Evolutionary conservation across 345 rosid genomes (phyloP).

Genomic region (Fremontodendron californicum): DNA sequence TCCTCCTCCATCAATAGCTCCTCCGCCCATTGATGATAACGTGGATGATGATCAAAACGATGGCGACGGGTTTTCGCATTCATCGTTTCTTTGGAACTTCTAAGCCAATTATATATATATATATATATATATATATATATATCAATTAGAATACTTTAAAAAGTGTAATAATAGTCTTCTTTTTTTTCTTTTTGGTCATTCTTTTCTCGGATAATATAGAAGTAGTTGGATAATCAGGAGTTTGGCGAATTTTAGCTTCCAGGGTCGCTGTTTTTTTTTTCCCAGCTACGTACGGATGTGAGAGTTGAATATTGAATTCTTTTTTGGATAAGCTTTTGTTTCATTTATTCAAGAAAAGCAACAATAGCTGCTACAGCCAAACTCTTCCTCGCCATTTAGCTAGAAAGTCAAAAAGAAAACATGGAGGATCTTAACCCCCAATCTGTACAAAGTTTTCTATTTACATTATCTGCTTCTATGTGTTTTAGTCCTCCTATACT

Average conservation of each 20-base stretch:
- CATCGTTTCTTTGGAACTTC: constrained; percentile 60
- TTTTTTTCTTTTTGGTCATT: not conserved
- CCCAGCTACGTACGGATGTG: not conserved
- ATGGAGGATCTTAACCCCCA: too few species aligned
- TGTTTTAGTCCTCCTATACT: too few species aligned
- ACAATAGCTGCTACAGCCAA: too few species aligned
- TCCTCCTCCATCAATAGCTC: not conserved
- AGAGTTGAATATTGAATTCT: not conserved
- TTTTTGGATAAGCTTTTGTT: too few species aligned
- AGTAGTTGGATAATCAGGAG: not conserved
- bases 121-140: too few species aligned
- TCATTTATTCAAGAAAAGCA: too few species aligned
- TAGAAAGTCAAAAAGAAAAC: too few species aligned
- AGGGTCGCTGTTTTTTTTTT: not conserved
- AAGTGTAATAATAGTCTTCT: too few species aligned
- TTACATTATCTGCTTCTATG: too few species aligned
- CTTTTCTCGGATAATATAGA: not conserved
- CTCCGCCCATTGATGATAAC: constrained; percentile 7
- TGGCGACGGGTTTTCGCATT: constrained; percentile 5
- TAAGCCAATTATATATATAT: constrained; percentile 15
- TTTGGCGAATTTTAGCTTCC: constrained; percentile 2
- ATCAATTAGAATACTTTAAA: too few species aligned
- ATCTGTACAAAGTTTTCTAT: too few species aligned
- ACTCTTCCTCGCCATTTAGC: too few species aligned
- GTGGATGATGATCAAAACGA: constrained; percentile 13